Percentiles rank a stretch among this genome's conserved stretches.
Conservation (phyloP, 2,329 filamentous ascomycete species). For the Aspergillus sp. region DNA sequence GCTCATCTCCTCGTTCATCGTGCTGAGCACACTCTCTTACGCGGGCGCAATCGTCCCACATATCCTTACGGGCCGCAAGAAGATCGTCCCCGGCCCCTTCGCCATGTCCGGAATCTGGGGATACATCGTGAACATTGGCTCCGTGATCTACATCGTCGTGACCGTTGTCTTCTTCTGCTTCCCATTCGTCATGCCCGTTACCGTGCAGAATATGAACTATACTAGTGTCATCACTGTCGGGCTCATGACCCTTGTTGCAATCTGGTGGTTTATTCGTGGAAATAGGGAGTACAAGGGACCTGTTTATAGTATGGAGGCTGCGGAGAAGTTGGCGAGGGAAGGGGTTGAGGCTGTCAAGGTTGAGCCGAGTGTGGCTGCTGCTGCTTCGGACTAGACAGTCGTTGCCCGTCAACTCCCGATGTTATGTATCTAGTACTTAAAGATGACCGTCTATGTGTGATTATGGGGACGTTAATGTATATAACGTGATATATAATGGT, state of each 20-base stretch:
- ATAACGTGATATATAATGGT: too few species aligned
- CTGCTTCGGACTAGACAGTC: neutral
- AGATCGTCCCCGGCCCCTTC: conserved; percentile 62
- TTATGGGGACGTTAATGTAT: too few species aligned
- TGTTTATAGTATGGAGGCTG: conserved; percentile 53
- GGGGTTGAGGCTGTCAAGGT: neutral
- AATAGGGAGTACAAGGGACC: conserved; percentile 40
- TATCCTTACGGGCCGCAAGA: conserved; percentile 51
- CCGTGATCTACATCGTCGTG: conserved; percentile 49
- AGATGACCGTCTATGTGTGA: too few species aligned
- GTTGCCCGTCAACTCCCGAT: neutral
- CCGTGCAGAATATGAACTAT: conserved; percentile 56
- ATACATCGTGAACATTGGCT: conserved; percentile 52
- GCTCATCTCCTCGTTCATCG: conserved; percentile 64
- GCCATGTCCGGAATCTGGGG: conserved; percentile 48
- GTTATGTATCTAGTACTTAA: too few species aligned
- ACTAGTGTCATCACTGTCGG: conserved; percentile 43
- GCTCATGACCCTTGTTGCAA: conserved; percentile 31
- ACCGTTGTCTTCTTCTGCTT: conserved; percentile 16
- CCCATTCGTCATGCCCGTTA: conserved; percentile 7
- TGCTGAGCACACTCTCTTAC: conserved; percentile 62
- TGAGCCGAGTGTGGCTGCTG: neutral
- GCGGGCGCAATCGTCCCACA: conserved; percentile 66
- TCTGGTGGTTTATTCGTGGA: conserved; percentile 30
- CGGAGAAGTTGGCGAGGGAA: conserved; percentile 53